These are phyloP conservation scores for Hanseniaspora taiwanica DNA, from an alignment of 805 yeast genomes.

Conservation along the genomic window DNA sequence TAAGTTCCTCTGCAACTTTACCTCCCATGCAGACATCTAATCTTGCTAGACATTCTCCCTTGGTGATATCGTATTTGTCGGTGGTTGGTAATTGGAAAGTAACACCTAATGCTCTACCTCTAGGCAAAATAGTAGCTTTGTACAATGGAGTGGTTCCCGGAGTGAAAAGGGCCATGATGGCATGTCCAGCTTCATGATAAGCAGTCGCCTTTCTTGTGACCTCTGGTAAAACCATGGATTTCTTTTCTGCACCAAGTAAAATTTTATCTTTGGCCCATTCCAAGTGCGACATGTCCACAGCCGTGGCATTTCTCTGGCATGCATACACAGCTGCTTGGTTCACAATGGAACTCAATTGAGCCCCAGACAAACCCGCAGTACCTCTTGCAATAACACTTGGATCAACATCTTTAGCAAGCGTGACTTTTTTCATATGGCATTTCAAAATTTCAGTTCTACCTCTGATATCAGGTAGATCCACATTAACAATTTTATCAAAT, in stretches of 20 bases:
- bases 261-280: conserved; percentile 99
- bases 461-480: conserved; percentile 93
- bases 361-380: conserved; percentile 97
- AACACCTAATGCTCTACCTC: conserved; percentile 93
- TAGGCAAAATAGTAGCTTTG: conserved; percentile 91
- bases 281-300: conserved; percentile 81
- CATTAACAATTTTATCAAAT: conserved; percentile 90
- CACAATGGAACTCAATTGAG: conserved; percentile 87
- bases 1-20: conserved; percentile 87
- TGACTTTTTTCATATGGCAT: conserved; percentile 86
- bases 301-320: conserved; percentile 78
- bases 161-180: conserved; percentile 91
- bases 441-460: conserved; percentile 88
- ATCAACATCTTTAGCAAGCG: conserved; percentile 73
- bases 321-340: conserved; percentile 98
- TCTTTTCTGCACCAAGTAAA: conserved; percentile 94
- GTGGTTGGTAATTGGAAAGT: conserved; percentile 97
- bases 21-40: conserved; percentile 99
- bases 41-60: conserved; percentile 77
- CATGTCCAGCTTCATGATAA: conserved; percentile 98
- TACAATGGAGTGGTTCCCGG: conserved; percentile 90
- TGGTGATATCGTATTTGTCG: conserved; percentile 92
- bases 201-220: conserved; percentile 91
- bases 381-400: conserved; percentile 88
- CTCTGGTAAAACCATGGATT: conserved; percentile 94